These are phyloP conservation scores for Ascochyta clinopodiicola DNA, from an alignment of 2,329 filamentous ascomycete genomes.

Conservation along the genomic window DNA sequence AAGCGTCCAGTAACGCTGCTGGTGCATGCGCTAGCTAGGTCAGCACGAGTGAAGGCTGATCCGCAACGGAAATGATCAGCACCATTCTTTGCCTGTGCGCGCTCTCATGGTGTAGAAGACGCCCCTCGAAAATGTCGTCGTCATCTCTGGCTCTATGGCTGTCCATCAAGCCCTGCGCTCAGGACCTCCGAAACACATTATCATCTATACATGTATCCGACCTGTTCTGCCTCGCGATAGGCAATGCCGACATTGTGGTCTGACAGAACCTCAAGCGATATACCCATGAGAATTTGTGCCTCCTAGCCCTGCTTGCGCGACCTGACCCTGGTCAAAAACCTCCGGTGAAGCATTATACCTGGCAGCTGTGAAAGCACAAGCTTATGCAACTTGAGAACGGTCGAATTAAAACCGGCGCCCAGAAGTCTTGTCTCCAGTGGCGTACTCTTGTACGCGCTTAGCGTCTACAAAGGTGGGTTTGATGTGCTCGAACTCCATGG, in stretches of 20 bases:
- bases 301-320: not conserved
- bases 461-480: not conserved
- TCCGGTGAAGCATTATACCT: not conserved
- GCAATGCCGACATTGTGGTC: not conserved
- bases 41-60: constrained; percentile 1
- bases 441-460: constrained; percentile 1
- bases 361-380: not conserved
- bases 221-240: no score
- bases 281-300: not conserved
- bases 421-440: constrained; percentile 5
- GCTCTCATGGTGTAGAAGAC: no score
- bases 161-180: no score
- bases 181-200: no score
- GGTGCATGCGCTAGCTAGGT: not conserved
- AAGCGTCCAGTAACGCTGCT: constrained; percentile 1
- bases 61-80: constrained; percentile 4
- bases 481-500: constrained; percentile 1
- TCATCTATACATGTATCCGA: no score
- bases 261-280: constrained; percentile 1
- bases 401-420: not conserved
- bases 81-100: not conserved
- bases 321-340: not conserved
- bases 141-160: no score
- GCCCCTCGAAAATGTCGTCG: no score
- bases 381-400: not conserved